Evolutionary conservation across 2,329 filamentous ascomycete species (phyloP).

Genomic region (Scedosporium dehoogii): DNA sequence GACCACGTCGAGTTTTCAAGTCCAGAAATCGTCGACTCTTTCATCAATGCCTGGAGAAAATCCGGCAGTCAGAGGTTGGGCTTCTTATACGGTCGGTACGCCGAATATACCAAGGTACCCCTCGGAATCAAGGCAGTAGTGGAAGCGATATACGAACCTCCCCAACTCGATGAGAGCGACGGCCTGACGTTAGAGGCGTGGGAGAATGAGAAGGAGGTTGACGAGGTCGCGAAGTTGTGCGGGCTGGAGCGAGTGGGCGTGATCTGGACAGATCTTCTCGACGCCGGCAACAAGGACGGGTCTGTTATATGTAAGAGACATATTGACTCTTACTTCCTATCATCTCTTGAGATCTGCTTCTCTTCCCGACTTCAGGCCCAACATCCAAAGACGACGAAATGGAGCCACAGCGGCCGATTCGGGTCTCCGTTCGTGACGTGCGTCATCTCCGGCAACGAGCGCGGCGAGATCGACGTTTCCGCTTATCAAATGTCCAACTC

Average conservation of each 20-base stretch:
- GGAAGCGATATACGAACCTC: slow-evolving; percentile 93
- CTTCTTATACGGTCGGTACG: slow-evolving; percentile 83
- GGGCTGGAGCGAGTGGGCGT: slow-evolving; percentile 83
- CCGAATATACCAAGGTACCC: slow-evolving; percentile 85
- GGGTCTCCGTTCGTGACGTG: slow-evolving; percentile 97
- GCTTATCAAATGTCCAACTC: slow-evolving; percentile 94
- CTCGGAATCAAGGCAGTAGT: slow-evolving; percentile 92
- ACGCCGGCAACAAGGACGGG: slow-evolving; percentile 71
- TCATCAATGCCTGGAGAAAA: slow-evolving; percentile 85
- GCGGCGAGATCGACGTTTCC: slow-evolving; percentile 78
- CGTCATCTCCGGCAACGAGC: slow-evolving; percentile 84
- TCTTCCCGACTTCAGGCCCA: slow-evolving; percentile 79
- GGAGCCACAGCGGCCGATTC: slow-evolving; percentile 90
- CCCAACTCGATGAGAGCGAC: slow-evolving; percentile 80
- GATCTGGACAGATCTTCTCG: slow-evolving; percentile 87
- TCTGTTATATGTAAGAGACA: slow-evolving; percentile 91
- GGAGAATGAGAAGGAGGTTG: slow-evolving; percentile 74
- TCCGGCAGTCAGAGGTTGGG: slow-evolving; percentile 78
- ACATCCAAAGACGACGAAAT: slow-evolving; percentile 84
- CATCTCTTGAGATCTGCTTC: slow-evolving; percentile 85
- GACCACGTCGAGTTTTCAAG: slow-evolving; percentile 96
- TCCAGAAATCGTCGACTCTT: slow-evolving; percentile 72
- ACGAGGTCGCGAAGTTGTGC: slow-evolving; percentile 70
- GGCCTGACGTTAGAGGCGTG: slow-evolving; percentile 78
- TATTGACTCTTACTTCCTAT: slow-evolving; percentile 87